Percentiles rank a stretch among this genome's conserved stretches.
These are phyloP conservation scores for Plasmodium berghei DNA, from an alignment of 169 alveolate genomes.

Conservation along the genomic window DNA sequence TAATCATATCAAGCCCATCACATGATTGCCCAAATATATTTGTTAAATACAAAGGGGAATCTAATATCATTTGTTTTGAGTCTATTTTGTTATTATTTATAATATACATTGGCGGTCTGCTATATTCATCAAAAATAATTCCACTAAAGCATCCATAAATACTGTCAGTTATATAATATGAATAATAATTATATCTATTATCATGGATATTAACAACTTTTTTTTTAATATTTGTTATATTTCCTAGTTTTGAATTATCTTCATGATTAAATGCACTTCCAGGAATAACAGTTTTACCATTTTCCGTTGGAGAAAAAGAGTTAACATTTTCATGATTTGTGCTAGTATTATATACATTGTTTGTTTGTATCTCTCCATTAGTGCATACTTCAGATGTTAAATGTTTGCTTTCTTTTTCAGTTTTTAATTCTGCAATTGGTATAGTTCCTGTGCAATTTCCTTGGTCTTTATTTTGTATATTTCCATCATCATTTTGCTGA, in stretches of 20 bases:
- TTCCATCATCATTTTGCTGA: not conserved
- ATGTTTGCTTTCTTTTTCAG: not conserved
- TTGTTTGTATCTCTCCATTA: not conserved
- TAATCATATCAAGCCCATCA: conserved; percentile 76
- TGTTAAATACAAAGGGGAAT: conserved; percentile 34
- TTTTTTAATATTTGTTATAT: conserved; percentile 62
- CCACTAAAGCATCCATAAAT: conserved; percentile 77
- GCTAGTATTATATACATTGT: not conserved
- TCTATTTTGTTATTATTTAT: conserved; percentile 27
- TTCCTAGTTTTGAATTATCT: conserved; percentile 55
- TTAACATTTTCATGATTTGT: conserved; percentile 2
- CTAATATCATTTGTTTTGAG: not conserved
- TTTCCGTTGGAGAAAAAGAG: too few relatives aligned
- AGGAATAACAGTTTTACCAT: not conserved
- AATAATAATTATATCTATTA: conserved; percentile 55
- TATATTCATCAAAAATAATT: conserved; percentile 68
- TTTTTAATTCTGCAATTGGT: not conserved
- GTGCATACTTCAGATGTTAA: not conserved
- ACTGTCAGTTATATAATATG: conserved; percentile 74
- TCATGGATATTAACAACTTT: conserved; percentile 50
- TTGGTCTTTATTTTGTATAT: not conserved
- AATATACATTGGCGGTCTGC: conserved; percentile 50
- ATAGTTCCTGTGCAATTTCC: not conserved
- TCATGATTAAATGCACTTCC: not conserved
- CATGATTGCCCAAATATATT: conserved; percentile 74